Conservation (phyloP, 176 grass and related monocot genomes). For the Oryza brachyantha region DNA sequence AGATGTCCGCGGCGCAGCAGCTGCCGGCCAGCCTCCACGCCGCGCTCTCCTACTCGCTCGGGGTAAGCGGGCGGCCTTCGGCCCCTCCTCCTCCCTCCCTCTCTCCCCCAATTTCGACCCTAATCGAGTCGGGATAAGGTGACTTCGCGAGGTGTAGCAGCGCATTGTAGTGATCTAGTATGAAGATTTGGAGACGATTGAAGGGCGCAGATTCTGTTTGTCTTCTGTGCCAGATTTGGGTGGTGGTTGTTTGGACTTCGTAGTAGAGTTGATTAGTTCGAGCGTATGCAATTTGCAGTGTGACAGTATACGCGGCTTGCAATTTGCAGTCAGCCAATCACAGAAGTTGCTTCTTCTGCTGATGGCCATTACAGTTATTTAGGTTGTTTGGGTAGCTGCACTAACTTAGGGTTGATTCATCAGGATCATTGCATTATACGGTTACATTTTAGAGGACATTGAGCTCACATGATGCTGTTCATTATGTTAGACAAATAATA, state of each 20-base stretch:
- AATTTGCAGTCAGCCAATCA: background rate
- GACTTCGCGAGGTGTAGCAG: background rate
- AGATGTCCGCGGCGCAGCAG: conserved; percentile 99
- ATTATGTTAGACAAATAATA: background rate
- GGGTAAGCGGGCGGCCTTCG: conserved; percentile 39
- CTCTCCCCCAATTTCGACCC: conserved; percentile 26
- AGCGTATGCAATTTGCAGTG: background rate
- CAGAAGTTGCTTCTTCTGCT: background rate
- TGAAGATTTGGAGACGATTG: background rate
- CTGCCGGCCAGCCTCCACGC: conserved; percentile 86
- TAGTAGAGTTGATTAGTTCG: background rate
- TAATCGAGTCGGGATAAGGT: background rate
- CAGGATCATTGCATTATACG: background rate
- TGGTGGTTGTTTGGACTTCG: background rate
- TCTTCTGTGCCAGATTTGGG: background rate
- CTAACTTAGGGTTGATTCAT: background rate
- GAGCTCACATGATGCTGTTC: conserved; percentile 1
- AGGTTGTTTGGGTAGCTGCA: conserved; percentile 3
- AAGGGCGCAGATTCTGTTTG: background rate
- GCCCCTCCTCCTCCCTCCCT: background rate
- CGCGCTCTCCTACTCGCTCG: conserved; percentile 88
- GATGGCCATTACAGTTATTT: background rate
- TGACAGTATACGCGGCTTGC: too few relatives aligned
- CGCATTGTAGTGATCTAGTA: conserved; percentile 4
- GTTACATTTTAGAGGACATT: background rate